These are phyloP conservation scores for Mortierella sp. DNA, from an alignment of 371 early-diverging fungal species.

Conservation along the genomic window DNA sequence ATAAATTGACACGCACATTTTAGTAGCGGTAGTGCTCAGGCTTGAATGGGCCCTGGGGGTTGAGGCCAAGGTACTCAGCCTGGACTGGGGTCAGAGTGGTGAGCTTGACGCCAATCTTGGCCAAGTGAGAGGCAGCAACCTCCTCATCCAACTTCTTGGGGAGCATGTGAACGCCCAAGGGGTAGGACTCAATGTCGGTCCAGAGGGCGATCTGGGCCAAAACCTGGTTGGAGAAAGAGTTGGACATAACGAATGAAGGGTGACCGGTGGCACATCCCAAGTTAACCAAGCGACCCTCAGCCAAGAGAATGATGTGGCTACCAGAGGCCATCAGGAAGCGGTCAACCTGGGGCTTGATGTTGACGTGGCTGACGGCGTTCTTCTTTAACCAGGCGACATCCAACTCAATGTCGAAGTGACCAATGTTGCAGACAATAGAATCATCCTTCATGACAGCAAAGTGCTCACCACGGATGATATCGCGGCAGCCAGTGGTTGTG, in stretches of 20 bases:
- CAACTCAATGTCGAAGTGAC: constrained; percentile 99
- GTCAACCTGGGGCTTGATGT: constrained; percentile 99
- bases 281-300: constrained; percentile 99
- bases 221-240: constrained; percentile 99
- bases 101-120: constrained; percentile 95
- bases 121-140: constrained; percentile 63
- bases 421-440: constrained; percentile 99
- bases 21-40: constrained; percentile 93
- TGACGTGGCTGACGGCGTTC: constrained; percentile 88
- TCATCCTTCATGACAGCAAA: constrained; percentile 97
- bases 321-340: constrained; percentile 95
- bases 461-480: constrained; percentile 96
- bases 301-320: constrained; percentile 95
- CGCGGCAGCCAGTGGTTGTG: constrained; percentile 99
- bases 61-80: constrained; percentile 90
- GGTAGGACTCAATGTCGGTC: constrained; percentile 90
- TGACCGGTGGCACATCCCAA: constrained; percentile 99
- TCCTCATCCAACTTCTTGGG: constrained; percentile 93
- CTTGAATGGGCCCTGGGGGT: constrained; percentile 96
- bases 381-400: constrained; percentile 99
- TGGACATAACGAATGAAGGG: constrained; percentile 99
- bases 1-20: constrained; percentile 40
- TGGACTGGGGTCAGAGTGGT: constrained; percentile 81
- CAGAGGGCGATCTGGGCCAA: constrained; percentile 99
- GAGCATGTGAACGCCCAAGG: constrained; percentile 97